phyloP scores from a whole-genome alignment of 2,329 filamentous ascomycete species.

The Trichoderma citrinoviride region DNA sequence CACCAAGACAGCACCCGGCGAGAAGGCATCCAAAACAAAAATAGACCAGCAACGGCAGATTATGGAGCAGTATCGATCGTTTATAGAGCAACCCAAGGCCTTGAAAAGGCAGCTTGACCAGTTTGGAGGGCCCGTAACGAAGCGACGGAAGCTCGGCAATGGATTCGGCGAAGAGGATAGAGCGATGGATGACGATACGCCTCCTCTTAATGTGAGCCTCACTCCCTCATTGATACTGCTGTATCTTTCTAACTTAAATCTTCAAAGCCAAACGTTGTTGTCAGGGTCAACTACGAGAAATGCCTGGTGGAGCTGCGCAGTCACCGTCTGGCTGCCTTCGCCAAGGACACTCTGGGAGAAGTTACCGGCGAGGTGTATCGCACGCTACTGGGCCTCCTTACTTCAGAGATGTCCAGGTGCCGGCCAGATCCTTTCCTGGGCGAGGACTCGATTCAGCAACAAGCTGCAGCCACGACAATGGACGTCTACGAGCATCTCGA shows the following conservation, averaged over 20 bases:
- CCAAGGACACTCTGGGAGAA: constrained; percentile 65
- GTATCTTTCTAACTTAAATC: constrained; percentile 29
- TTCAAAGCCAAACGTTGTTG: constrained; percentile 63
- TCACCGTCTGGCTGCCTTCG: constrained; percentile 70
- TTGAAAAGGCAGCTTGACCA: constrained; percentile 53
- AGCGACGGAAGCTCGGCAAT: constrained; percentile 55
- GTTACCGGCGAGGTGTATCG: constrained; percentile 77
- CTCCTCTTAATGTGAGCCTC: constrained; percentile 49
- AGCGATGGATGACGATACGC: constrained; percentile 39
- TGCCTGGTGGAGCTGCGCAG: constrained; percentile 80
- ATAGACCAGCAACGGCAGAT: constrained; percentile 59
- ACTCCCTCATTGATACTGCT: background rate
- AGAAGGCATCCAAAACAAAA: constrained; percentile 59
- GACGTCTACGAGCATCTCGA: constrained; percentile 57
- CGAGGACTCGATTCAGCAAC: constrained; percentile 32
- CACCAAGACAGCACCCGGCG: constrained; percentile 46
- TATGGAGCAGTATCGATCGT: constrained; percentile 50
- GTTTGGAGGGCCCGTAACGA: constrained; percentile 41
- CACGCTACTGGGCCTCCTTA: constrained; percentile 67
- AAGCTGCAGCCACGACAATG: constrained; percentile 48
- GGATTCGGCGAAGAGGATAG: constrained; percentile 36
- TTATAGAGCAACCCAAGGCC: constrained; percentile 51
- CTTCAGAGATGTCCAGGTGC: constrained; percentile 66
- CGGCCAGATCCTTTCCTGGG: constrained; percentile 51
- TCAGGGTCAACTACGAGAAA: constrained; percentile 83